These are phyloP conservation scores for Blastobotrys peoriensis DNA, from an alignment of 805 yeast species.

Conservation along the genomic window DNA sequence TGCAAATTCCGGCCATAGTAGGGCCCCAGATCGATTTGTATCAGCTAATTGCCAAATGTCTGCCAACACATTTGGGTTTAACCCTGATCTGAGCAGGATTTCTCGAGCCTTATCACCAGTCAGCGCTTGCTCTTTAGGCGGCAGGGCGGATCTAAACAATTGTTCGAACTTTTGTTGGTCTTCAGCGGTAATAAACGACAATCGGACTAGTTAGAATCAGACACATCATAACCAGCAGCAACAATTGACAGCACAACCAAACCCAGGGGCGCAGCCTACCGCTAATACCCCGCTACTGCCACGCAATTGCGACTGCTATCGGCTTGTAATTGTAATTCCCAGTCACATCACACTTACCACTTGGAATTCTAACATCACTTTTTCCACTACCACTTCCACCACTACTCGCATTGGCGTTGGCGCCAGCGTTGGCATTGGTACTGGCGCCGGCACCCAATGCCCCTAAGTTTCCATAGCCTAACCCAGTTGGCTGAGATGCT, in stretches of 20 bases:
- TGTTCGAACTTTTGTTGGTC: conserved; percentile 87
- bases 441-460: too few relatives aligned
- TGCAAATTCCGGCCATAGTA: conserved; percentile 91
- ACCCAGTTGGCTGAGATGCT: conserved; percentile 18
- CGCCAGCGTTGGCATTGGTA: too few relatives aligned
- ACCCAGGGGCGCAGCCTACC: too few relatives aligned
- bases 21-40: conserved; percentile 74
- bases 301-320: too few relatives aligned
- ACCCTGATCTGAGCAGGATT: conserved; percentile 71
- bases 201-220: conserved; percentile 44
- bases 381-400: too few relatives aligned
- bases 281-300: too few relatives aligned
- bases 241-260: background rate
- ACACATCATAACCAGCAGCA: background rate
- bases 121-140: conserved; percentile 52
- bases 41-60: conserved; percentile 92
- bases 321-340: too few relatives aligned
- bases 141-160: conserved; percentile 71
- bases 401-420: too few relatives aligned
- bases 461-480: conserved; percentile 6
- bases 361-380: conserved; percentile 21
- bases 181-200: conserved; percentile 75
- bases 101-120: conserved; percentile 61
- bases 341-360: conserved; percentile 17
- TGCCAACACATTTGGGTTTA: conserved; percentile 68